Base-by-base conservation (phyloP, 352 stramenopile genomes). In the Phytophthora hybrid region DNA sequence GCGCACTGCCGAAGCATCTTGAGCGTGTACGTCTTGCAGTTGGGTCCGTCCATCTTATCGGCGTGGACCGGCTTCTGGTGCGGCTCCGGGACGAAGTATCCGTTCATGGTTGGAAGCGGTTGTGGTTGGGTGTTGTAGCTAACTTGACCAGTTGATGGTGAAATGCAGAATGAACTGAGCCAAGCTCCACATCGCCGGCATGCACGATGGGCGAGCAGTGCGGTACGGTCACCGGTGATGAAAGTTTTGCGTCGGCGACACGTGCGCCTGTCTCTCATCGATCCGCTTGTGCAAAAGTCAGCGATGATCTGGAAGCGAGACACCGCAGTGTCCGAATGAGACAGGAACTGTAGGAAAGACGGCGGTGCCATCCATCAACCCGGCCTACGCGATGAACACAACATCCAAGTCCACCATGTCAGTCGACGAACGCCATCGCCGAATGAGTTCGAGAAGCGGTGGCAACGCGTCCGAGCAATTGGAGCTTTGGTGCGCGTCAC, bases 11-110 rank as follows among this genome's bases (percentile, higher is more conserved):
- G 71, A 18, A 85, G 78, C 56, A 78, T 76, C 71, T 87, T 85
- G 49, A 91, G 60, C 18, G 82, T 79, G 63, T 87, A 76, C 16
- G 63, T 71, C 63, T 87, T 87, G 62, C 68, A 78, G 52, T 72
- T 79, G 14, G 66, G 72, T 44, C 67, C 49, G 44, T 21, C 16
- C 16, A 52, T 34, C 21, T 11, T 58, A 66, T 74, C n/a, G 58
- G 56, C n/a, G 58, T 53, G 57, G 10, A 49, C 59, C 13, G 52
- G 56, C 53, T 69, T 66, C 58, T 76, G 23, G 23, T 73, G 57
- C n/a, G 58, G 67, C 26, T 78, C 39, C 21, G 66, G 66, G 14
- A 72, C 66, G 54, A 69, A 71, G 62, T 66, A 79, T 34, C 34
- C 54, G 23, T 79, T 79, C 72, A 79, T 79, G 57, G 10, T 71